These are phyloP conservation scores for Spiraea crenata DNA, from an alignment of 331 rosid species.

Conservation along the genomic window DNA sequence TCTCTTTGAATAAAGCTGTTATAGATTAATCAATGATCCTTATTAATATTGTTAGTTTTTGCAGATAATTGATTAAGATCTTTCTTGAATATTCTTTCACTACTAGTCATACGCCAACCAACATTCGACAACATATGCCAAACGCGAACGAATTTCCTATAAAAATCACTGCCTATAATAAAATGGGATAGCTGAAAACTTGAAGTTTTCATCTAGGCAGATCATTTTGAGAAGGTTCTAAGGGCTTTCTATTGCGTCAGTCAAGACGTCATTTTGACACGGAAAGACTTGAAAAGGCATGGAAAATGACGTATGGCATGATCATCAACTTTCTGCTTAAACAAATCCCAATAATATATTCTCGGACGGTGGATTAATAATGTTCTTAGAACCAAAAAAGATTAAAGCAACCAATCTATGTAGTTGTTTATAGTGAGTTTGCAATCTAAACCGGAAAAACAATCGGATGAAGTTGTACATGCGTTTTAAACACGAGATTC, in stretches of 20 bases:
- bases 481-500: neutral
- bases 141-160: too few relatives aligned
- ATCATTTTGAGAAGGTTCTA: neutral
- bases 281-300: neutral
- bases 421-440: neutral
- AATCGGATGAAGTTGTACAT: neutral
- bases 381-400: neutral
- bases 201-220: too few relatives aligned
- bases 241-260: neutral
- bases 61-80: too few relatives aligned
- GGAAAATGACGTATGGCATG: neutral
- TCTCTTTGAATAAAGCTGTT: too few relatives aligned
- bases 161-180: too few relatives aligned
- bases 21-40: too few relatives aligned
- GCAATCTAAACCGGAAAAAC: neutral
- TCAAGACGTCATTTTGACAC: neutral
- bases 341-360: neutral
- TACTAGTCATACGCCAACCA: too few relatives aligned
- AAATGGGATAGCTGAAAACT: too few relatives aligned
- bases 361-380: neutral
- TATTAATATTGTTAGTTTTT: too few relatives aligned
- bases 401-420: neutral
- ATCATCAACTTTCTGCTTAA: neutral
- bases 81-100: too few relatives aligned
- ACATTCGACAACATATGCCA: too few relatives aligned